Conservation (phyloP, 2,329 filamentous ascomycete genomes). For the Monilinia fructicola region DNA sequence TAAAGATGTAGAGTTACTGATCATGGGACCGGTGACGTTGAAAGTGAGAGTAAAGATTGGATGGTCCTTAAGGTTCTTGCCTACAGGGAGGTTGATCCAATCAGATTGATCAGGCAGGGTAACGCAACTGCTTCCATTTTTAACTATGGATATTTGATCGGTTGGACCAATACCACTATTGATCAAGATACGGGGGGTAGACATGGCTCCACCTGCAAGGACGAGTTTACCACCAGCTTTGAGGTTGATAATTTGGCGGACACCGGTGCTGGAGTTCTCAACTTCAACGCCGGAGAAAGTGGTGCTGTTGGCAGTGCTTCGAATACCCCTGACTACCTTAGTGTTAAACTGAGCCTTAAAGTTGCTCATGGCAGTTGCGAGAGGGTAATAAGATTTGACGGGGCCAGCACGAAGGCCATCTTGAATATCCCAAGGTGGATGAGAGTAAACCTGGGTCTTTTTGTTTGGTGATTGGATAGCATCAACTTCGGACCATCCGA, state of each 20-base stretch:
- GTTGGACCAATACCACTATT: constrained; percentile 38
- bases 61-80: constrained; percentile 57
- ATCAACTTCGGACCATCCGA: constrained; percentile 52
- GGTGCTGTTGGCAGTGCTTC: constrained; percentile 48
- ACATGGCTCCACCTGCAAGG: constrained; percentile 32
- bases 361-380: constrained; percentile 57
- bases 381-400: constrained; percentile 66
- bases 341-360: constrained; percentile 67
- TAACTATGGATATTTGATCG: constrained; percentile 43
- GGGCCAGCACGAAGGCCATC: constrained; percentile 66
- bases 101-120: constrained; percentile 47
- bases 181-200: constrained; percentile 36
- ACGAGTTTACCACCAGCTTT: constrained; percentile 34
- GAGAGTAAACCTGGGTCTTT: constrained; percentile 64
- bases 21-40: constrained; percentile 27
- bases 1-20: constrained; percentile 13
- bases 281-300: constrained; percentile 63
- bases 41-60: constrained; percentile 47
- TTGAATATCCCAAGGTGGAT: constrained; percentile 64
- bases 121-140: constrained; percentile 30
- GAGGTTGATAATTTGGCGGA: constrained; percentile 39
- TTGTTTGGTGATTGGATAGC: constrained; percentile 50
- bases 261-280: constrained; percentile 37
- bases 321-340: constrained; percentile 62
- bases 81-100: constrained; percentile 61